A percentile compares a stretch with the other conserved stretches of the same genome.
Conservation (phyloP, 495 filamentous ascomycete species). For the Penicillium manginii region DNA sequence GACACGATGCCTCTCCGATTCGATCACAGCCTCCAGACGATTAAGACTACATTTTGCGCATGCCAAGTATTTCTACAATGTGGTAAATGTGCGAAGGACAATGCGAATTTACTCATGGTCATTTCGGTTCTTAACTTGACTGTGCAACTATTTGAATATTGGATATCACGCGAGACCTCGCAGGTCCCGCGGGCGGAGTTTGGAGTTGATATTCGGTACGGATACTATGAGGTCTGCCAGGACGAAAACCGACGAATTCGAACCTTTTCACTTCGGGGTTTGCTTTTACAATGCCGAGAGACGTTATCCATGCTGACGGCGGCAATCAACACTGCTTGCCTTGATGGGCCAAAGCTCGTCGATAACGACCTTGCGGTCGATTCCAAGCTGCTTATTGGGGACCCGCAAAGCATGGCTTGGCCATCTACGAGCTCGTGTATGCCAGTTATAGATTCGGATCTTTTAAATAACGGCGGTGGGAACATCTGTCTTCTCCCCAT, state of each 20-base stretch:
- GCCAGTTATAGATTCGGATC: slow-evolving; percentile 13
- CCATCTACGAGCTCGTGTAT: slow-evolving; percentile 4
- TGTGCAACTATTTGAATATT: slow-evolving; percentile 42
- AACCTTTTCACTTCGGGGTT: slow-evolving; percentile 34
- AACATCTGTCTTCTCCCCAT: slow-evolving; percentile 37
- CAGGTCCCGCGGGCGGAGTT: slow-evolving; percentile 23
- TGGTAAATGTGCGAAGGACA: slow-evolving; percentile 40
- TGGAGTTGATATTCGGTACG: slow-evolving; percentile 35
- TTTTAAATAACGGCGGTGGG: slow-evolving; percentile 7
- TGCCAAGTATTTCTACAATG: slow-evolving; percentile 45
- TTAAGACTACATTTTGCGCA: slow-evolving; percentile 37
- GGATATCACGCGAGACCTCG: slow-evolving; percentile 35
- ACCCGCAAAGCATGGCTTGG: slow-evolving; percentile 15
- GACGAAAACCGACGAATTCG: slow-evolving; percentile 42
- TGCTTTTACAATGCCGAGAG: slow-evolving; percentile 38
- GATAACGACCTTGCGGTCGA: slow-evolving; percentile 14
- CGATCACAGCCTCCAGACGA: slow-evolving; percentile 43
- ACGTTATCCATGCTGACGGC: slow-evolving; percentile 32
- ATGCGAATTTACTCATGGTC: slow-evolving; percentile 34
- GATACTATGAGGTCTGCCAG: slow-evolving; percentile 42
- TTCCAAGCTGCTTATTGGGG: slow-evolving; percentile 7
- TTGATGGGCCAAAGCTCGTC: slow-evolving; percentile 16
- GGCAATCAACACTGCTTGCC: slow-evolving; percentile 16
- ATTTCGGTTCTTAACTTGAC: slow-evolving; percentile 40
- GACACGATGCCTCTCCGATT: slow-evolving; percentile 38